Evolutionary conservation across 1,139 yeast species (phyloP), one percentile per base, ranked within the genome.

Genomic region (Diutina mesorugosa): DNA sequence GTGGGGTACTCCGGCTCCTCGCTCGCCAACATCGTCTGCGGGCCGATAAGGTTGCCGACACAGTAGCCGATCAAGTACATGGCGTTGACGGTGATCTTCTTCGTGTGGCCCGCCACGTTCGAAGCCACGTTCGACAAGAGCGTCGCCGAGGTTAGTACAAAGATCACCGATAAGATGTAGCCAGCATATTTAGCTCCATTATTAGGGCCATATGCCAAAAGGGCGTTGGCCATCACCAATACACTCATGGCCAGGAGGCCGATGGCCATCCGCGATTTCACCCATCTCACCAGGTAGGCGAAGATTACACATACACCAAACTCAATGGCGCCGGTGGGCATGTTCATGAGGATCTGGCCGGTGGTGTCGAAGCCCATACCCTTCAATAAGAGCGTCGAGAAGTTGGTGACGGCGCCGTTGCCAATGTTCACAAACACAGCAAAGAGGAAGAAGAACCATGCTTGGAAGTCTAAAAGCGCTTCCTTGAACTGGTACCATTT

Each of bases 361-460:
- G 51, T 62, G 21, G 71, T 63, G 26, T 69, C 64, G 62, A 69
- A 82, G 1, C 81, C 82, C 57, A 81, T 72, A 54, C 70, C 72
- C 30, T 66, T 64, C 58, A 81, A 68, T 51, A 81, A 69, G 45
- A 81, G 76, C 12, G 77, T 71, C 30, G 81, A 79, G 57, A 72
- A 80, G 60, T 77, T 78, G 48, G 82, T 72, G 41, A 74, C 63
- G 26, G 82, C 84, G 52, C 84, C 84, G 59, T 80, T 80, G 48
- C 83, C 79, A 47, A 81, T 72, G 60, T 77, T 76, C 58, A 69
- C 68, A 45, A 72, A 64, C 8, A 79, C 63, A 47, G 76, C 75
- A 60, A 71, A 71, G 0, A 69, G 54, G 50, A 61, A 78, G 53
- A 51, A 55, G 71, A 68, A 51, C 76, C 77, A 57, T 67, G 62